Conservation (phyloP, 768 basidiomycete species). For the Tulasnella calospora region DNA sequence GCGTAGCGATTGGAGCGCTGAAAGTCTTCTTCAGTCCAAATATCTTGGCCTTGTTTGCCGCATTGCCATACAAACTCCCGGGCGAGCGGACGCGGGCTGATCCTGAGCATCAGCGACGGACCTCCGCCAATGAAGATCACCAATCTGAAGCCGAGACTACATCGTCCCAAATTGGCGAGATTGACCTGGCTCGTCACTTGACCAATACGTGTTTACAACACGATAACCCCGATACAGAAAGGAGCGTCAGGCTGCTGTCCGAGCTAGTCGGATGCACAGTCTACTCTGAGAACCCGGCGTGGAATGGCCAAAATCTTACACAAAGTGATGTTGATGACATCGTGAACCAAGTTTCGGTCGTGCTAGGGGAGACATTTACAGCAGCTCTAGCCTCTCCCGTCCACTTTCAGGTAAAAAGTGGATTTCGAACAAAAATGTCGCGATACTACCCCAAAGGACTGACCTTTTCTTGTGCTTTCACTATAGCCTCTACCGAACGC, state of each 20-base stretch:
- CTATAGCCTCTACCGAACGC: slow-evolving; percentile 77
- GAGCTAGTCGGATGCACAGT: slow-evolving; percentile 69
- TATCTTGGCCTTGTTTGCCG: slow-evolving; percentile 84
- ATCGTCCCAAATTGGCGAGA: slow-evolving; percentile 5
- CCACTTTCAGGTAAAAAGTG: slow-evolving; percentile 67
- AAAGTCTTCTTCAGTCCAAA: slow-evolving; percentile 75
- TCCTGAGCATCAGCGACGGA: not conserved
- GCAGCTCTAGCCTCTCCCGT: slow-evolving; percentile 78
- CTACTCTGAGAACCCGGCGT: slow-evolving; percentile 36
- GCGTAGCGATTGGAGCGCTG: slow-evolving; percentile 68
- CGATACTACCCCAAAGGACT: not conserved
- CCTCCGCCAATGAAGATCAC: slow-evolving; percentile 27
- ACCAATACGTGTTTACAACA: slow-evolving; percentile 89
- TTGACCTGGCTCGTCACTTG: slow-evolving; percentile 69
- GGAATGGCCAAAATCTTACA: slow-evolving; percentile 32
- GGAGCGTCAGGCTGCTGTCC: slow-evolving; percentile 64
- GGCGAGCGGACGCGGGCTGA: not conserved
- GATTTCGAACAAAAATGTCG: not conserved
- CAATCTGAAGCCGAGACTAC: slow-evolving; percentile 3
- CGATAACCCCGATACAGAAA: slow-evolving; percentile 47
- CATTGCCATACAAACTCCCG: slow-evolving; percentile 60
- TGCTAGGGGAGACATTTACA: slow-evolving; percentile 75
- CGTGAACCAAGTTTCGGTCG: slow-evolving; percentile 54
- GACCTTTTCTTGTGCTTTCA: not conserved
- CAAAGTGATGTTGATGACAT: slow-evolving; percentile 47